Evolutionary conservation across 768 basidiomycete species (phyloP).

Genomic region (Boletus sensibilis): DNA sequence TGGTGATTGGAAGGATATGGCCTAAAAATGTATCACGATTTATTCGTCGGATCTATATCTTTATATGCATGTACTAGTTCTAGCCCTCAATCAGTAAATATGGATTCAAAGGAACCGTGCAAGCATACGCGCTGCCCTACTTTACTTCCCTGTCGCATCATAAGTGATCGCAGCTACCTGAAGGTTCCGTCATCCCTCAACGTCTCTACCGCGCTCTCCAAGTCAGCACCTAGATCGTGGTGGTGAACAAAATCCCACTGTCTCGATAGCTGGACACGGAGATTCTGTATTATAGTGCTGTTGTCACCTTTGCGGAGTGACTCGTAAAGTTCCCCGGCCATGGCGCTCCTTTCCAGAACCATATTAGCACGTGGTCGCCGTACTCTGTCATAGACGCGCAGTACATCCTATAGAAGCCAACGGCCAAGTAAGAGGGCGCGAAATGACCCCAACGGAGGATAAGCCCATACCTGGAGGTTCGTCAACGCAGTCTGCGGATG

Average conservation of each 20-base stretch:
- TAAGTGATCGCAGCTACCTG: not conserved
- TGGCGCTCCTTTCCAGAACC: slow-evolving; percentile 43
- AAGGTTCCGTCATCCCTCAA: slow-evolving; percentile 14
- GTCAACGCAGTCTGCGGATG: slow-evolving; percentile 39
- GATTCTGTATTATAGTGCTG: slow-evolving; percentile 26
- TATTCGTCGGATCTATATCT: slow-evolving; percentile 11
- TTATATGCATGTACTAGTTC: slow-evolving; percentile 1
- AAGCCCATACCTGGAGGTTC: slow-evolving; percentile 41
- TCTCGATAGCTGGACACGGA: slow-evolving; percentile 35
- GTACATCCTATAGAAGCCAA: slow-evolving; percentile 37
- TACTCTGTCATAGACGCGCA: slow-evolving; percentile 45
- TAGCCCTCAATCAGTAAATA: slow-evolving; percentile 6
- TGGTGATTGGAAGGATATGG: slow-evolving; percentile 62
- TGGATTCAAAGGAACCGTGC: not conserved
- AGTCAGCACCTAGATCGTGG: slow-evolving; percentile 44
- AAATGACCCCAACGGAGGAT: not conserved
- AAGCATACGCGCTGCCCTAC: not conserved
- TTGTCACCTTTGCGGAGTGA: slow-evolving; percentile 33
- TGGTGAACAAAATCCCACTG: slow-evolving; percentile 52
- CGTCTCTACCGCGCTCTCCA: slow-evolving; percentile 31
- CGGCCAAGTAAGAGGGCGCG: not conserved
- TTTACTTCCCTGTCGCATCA: no score
- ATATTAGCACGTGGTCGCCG: slow-evolving; percentile 49
- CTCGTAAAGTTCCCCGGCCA: slow-evolving; percentile 43
- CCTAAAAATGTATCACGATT: slow-evolving; percentile 9